phyloP scores from a whole-genome alignment of 805 yeast genomes.

The Komagataella populi region DNA sequence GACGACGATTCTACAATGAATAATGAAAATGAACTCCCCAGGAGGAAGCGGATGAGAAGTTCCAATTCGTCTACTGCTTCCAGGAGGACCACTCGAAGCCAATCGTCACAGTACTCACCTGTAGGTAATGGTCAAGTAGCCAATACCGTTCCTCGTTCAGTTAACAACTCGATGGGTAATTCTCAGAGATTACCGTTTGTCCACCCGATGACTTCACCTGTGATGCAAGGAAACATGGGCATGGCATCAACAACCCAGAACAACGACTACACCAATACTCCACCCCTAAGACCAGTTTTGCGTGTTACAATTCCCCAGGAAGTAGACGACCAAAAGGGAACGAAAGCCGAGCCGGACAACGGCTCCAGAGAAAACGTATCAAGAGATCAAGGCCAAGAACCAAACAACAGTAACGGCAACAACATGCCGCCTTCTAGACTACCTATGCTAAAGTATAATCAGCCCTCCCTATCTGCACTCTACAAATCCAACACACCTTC shows the following conservation, averaged over 20 bases:
- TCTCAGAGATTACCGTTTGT: background rate
- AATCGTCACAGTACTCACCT: background rate
- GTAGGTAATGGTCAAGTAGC: background rate
- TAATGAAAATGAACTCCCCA: background rate
- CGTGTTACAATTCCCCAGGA: constrained; percentile 47
- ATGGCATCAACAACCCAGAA: constrained; percentile 5
- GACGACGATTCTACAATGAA: constrained; percentile 1
- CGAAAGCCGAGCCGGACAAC: constrained; percentile 22
- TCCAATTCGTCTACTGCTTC: background rate
- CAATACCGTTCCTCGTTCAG: background rate
- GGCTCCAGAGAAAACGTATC: constrained; percentile 8
- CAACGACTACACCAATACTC: constrained; percentile 4
- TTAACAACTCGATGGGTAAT: background rate
- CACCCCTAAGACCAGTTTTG: constrained; percentile 35
- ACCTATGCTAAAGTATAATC: background rate
- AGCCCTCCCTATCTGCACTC: background rate
- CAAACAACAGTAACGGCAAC: background rate
- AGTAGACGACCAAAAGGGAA: constrained; percentile 15
- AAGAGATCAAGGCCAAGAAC: constrained; percentile 1
- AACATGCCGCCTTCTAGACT: background rate
- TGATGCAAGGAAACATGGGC: background rate
- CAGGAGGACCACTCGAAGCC: background rate
- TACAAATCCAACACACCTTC: background rate
- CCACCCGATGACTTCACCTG: background rate
- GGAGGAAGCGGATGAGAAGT: background rate